Conservation (phyloP, 371 early-diverging fungal species). For the Smittium culicis region DNA sequence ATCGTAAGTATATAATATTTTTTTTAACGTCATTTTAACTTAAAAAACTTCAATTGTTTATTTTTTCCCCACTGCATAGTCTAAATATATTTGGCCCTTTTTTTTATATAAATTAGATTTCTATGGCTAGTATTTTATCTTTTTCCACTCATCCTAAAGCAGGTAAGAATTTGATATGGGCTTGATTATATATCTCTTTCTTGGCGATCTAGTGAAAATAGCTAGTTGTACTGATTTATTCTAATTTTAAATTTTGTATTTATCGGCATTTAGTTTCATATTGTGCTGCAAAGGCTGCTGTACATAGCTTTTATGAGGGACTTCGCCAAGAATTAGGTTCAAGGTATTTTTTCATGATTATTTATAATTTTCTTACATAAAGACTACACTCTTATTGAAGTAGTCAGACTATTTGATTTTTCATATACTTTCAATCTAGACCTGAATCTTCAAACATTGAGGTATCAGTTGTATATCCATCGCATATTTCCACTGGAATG, state of each 20-base stretch:
- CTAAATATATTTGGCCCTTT: too few species aligned
- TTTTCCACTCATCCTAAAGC: background rate
- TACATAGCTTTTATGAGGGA: constrained; percentile 16
- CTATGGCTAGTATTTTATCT: constrained; percentile 1
- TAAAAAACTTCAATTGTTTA: too few species aligned
- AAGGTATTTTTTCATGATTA: constrained; percentile 12
- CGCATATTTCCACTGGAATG: constrained; percentile 22
- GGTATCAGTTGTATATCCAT: constrained; percentile 18
- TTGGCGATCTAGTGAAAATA: background rate
- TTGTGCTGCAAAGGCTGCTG: constrained; percentile 22
- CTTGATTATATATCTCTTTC: background rate
- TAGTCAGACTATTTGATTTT: constrained; percentile 9
- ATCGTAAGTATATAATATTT: constrained; percentile 9
- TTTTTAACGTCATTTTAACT: too few species aligned
- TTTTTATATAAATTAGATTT: background rate
- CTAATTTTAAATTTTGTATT: background rate
- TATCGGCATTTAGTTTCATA: constrained; percentile 20
- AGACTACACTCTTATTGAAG: background rate
- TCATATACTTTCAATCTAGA: background rate
- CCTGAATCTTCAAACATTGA: background rate
- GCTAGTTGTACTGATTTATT: background rate
- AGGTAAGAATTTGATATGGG: too few species aligned
- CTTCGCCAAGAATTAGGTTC: constrained; percentile 3
- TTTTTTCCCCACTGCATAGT: too few species aligned
- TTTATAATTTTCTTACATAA: constrained; percentile 19